Evolutionary conservation across 495 filamentous ascomycete genomes (phyloP), one percentile per base, ranked within the genome.

Genomic region (Amphirosellinia nigrospora): DNA sequence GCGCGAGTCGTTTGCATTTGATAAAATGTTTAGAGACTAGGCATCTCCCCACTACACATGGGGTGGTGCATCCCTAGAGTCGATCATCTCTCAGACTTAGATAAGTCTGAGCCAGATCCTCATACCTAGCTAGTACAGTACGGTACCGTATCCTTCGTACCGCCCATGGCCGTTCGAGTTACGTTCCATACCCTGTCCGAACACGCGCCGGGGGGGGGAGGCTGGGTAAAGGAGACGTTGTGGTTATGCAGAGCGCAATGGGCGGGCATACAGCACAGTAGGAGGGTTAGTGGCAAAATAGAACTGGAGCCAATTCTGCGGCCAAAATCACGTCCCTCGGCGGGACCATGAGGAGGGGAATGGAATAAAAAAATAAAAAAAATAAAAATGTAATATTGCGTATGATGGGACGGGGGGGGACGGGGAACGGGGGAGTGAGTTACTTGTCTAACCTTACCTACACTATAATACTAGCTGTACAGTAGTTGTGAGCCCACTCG

Each of bases 1-100:
- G 94, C 94, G 91, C 90, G 81, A 84, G 85, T 92, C 86, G 83
- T 89, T 87, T 85, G 94, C 93, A 96, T 90, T 92, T 85, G 83
- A 87, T 89, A 86, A 83, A 88, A 81, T 71, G 78, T 80, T 80
- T 80, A 74, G 86, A 82, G 85, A 85, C 84, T 85, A 85, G 84
- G 84, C 82, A 86, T 82, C 84, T 87, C 86, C 60, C 60, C 86
- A 87, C 86, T 81, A 82, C 83, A 83, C 82, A 83, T 81, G 72
- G 77, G 82, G 79, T 79, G 80, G 80, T 81, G 80, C 80, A 81
- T 81, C 77, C 70, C 70, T 76, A 77, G 78, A 78, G 79, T 77
- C 79, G 76, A 80, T 79, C 79, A 81, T 82, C 79, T 83, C 77
- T 82, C 50, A 64, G 39, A 53, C 59, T 50, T 58, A 70, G 80